Conservation (phyloP, 192 early-diverging fungal species). For the Podila clonocystis region DNA sequence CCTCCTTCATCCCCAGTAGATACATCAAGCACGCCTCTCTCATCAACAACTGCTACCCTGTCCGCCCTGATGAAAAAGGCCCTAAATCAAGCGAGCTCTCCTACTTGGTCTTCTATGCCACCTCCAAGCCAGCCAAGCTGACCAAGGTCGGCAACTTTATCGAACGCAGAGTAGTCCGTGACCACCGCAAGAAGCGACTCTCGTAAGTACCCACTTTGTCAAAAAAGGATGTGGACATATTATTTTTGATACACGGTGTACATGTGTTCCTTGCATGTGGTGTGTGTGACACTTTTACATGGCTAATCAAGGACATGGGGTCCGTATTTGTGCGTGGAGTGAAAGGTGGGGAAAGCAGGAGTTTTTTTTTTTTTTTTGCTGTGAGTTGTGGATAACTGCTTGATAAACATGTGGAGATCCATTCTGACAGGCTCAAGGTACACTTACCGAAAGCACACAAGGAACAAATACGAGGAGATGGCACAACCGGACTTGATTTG, state of each 20-base stretch:
- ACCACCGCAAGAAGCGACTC: conserved; percentile 68
- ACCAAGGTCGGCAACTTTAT: conserved; percentile 89
- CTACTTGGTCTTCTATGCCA: conserved; percentile 89
- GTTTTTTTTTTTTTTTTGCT: background rate
- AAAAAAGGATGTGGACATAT: too few relatives aligned
- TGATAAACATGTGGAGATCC: too few relatives aligned
- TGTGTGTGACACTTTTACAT: conserved; percentile 5
- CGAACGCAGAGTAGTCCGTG: conserved; percentile 73
- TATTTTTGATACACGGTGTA: too few relatives aligned
- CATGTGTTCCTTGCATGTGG: too few relatives aligned
- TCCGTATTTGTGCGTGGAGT: too few relatives aligned
- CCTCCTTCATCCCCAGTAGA: conserved; percentile 53
- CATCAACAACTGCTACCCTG: conserved; percentile 80
- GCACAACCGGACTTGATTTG: too few relatives aligned
- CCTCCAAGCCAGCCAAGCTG: conserved; percentile 88
- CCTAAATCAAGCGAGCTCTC: conserved; percentile 87
- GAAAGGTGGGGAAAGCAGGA: too few relatives aligned
- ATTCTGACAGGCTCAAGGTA: too few relatives aligned
- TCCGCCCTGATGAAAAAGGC: conserved; percentile 69
- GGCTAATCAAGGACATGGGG: too few relatives aligned
- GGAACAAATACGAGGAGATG: too few relatives aligned
- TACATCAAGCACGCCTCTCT: conserved; percentile 82
- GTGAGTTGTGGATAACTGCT: too few relatives aligned
- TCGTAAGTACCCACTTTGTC: conserved; percentile 58
- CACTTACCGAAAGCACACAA: too few relatives aligned